Base-by-base conservation (phyloP, 176 grass and related monocot species). In the Lolium rigidum region DNA sequence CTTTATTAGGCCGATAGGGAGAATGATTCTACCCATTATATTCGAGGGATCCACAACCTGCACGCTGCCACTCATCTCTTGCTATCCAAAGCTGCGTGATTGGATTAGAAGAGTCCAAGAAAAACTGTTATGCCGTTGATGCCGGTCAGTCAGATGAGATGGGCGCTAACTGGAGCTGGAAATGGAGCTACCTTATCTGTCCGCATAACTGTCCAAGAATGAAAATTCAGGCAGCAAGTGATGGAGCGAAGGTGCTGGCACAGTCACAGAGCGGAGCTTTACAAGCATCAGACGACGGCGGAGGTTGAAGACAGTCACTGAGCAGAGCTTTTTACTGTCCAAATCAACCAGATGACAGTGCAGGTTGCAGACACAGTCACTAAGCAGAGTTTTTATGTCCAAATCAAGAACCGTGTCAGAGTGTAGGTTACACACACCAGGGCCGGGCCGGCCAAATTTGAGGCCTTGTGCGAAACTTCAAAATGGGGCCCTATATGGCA, bases 21-120 rank as follows among this genome's bases (percentile, higher is more conserved):
- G 41, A 76, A 78, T 35, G 80, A 78, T 86, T 78, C 10, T 78
- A 73, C 66, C 64, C 78, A 86, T 82, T 1, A 77, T 86, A 71
- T 86, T 90, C 46, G 28, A 63, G 68, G 13, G 24, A 57, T 20
- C 17, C 21, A 8, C 50, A 7, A 24, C 59, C 87, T 47, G n/a
- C 7, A 47, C 7, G 8, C 46, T 17, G 15, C 77, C 16, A 59
- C 58, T 71, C 18, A 35, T 35, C 31, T 35, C 31, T 44, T 71
- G 68, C 68, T 61, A 85, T 52, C n/a, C 51, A 39, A 54, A 81
- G 25, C 77, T 56, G 50, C 65, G n/a, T 9, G 37, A 62, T 62
- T 82, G 25, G 41, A 70, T 78, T 48, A 61, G 18, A 89, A 80
- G 24, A 24, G 16, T 78, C 78, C 83, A 82, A 70, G 16, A 21